These are phyloP conservation scores for Trypanosoma avium DNA, from an alignment of 208 protist species.

Conservation along the genomic window DNA sequence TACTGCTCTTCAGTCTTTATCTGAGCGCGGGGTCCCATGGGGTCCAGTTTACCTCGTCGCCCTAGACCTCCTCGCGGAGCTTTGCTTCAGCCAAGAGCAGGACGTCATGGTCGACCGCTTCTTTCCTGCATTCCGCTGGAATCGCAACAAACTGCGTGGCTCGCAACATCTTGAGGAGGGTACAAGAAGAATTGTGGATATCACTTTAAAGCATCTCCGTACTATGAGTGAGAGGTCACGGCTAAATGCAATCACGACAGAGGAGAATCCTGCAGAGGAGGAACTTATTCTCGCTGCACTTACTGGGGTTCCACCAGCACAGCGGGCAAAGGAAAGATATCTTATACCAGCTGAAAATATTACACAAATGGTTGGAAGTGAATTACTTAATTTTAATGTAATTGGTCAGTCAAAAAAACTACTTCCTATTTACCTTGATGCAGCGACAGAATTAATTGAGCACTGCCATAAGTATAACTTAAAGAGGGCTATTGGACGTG, in stretches of 20 bases:
- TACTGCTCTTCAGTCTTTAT: constrained; percentile 35
- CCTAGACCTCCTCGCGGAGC: constrained; percentile 57
- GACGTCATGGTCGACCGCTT: constrained; percentile 29
- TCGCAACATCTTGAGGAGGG: constrained; percentile 59
- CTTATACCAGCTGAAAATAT: constrained; percentile 46
- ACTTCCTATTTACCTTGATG: constrained; percentile 67
- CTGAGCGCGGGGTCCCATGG: constrained; percentile 37
- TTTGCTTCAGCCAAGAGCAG: constrained; percentile 45
- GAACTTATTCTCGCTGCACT: constrained; percentile 60
- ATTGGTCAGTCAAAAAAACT: constrained; percentile 65
- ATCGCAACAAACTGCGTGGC: constrained; percentile 42
- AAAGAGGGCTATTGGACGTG: constrained; percentile 37
- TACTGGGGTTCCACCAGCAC: constrained; percentile 46
- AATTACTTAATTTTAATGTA: constrained; percentile 53
- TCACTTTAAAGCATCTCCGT: constrained; percentile 42
- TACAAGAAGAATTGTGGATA: constrained; percentile 49
- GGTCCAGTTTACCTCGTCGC: constrained; percentile 44
- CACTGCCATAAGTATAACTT: constrained; percentile 60
- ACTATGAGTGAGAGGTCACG: constrained; percentile 37
- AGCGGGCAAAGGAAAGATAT: constrained; percentile 52
- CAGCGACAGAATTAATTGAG: constrained; percentile 45
- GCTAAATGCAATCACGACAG: constrained; percentile 29
- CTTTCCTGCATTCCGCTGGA: constrained; percentile 33
- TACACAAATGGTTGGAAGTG: constrained; percentile 32
- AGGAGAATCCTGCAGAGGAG: constrained; percentile 31